These are phyloP conservation scores for Puccinia horiana DNA, from an alignment of 1,284 basidiomycete genomes.

Conservation along the genomic window DNA sequence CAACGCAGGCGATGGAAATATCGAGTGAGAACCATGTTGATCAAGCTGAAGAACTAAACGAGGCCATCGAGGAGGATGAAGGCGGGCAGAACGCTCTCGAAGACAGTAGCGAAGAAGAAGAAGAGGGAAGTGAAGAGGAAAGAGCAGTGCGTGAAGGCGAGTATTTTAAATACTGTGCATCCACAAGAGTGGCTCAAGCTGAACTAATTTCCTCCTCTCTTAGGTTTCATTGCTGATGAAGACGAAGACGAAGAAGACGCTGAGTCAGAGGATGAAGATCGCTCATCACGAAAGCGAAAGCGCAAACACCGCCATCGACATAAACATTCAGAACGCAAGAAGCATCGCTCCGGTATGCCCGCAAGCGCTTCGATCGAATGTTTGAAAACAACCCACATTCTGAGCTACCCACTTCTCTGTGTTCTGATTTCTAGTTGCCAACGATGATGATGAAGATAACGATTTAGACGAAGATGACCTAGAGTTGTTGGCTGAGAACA, in stretches of 20 bases:
- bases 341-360: constrained; percentile 43
- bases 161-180: background rate
- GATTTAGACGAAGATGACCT: constrained; percentile 92
- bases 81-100: constrained; percentile 28
- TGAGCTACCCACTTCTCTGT: background rate
- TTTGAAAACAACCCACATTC: background rate
- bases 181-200: background rate
- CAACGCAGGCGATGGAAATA: background rate
- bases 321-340: constrained; percentile 47
- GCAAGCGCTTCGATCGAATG: background rate
- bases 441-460: constrained; percentile 64
- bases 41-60: background rate
- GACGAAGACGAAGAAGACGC: constrained; percentile 49
- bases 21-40: background rate
- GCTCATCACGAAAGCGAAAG: constrained; percentile 33
- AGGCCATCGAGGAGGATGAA: constrained; percentile 35
- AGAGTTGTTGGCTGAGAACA: constrained; percentile 91
- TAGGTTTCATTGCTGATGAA: constrained; percentile 49
- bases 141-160: constrained; percentile 48
- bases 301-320: constrained; percentile 40
- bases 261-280: constrained; percentile 32
- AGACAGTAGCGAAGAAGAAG: constrained; percentile 50
- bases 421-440: constrained; percentile 17
- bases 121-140: constrained; percentile 50
- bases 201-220: background rate